A percentile compares a stretch with the other conserved stretches of the same genome.
phyloP scores from a whole-genome alignment of 2,329 filamentous ascomycete genomes.

The Alternaria viburni region DNA sequence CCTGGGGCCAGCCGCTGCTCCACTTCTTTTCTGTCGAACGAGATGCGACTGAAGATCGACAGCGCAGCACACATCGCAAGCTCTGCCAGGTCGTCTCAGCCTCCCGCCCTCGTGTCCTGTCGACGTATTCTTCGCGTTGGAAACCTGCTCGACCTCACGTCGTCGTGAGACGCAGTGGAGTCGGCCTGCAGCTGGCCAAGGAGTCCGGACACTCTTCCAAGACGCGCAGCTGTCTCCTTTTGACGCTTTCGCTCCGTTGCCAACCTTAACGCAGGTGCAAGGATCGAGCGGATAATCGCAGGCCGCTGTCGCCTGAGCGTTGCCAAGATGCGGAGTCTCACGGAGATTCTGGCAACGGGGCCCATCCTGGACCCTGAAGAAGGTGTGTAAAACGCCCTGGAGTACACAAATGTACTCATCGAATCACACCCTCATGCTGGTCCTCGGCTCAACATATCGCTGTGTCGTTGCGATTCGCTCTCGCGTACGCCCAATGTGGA shows the following conservation, averaged over 20 bases:
- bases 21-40: constrained; percentile 4
- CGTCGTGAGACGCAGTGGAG: neutral
- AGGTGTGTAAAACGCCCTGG: constrained; percentile 52
- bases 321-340: constrained; percentile 29
- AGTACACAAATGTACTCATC: neutral
- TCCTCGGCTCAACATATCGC: constrained; percentile 27
- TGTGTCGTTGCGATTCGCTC: constrained; percentile 26
- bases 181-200: constrained; percentile 4
- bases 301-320: constrained; percentile 8
- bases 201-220: constrained; percentile 11
- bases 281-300: constrained; percentile 3
- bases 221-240: constrained; percentile 1
- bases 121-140: neutral
- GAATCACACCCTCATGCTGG: constrained; percentile 15
- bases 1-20: constrained; percentile 6
- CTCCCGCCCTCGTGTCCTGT: neutral
- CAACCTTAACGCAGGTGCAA: constrained; percentile 8
- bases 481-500: neutral
- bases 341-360: constrained; percentile 49
- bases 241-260: neutral
- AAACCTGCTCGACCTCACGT: neutral
- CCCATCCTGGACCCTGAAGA: constrained; percentile 65
- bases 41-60: constrained; percentile 8
- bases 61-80: constrained; percentile 3
- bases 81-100: neutral